Conservation (phyloP, 192 early-diverging fungal species). For the Backusella australiensis region DNA sequence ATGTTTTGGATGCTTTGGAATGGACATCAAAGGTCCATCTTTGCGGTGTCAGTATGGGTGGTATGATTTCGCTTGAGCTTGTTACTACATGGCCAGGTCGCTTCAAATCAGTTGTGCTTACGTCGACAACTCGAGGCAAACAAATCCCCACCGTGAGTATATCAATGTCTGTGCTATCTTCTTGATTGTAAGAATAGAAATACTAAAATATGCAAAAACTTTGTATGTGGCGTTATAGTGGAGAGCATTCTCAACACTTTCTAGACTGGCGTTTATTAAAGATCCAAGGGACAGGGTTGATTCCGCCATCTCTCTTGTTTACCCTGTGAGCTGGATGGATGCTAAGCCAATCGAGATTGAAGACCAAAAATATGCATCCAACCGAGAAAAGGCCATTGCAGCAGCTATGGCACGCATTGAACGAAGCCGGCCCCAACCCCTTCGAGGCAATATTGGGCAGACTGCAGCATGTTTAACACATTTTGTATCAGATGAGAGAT, state of each 20-base stretch:
- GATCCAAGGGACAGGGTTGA: constrained; percentile 27
- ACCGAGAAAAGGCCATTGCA: constrained; percentile 15
- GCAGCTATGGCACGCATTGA: background rate
- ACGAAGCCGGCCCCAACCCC: constrained; percentile 13
- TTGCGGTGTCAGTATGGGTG: constrained; percentile 79
- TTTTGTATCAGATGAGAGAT: constrained; percentile 31
- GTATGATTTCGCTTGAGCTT: constrained; percentile 81
- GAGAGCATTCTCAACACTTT: constrained; percentile 10
- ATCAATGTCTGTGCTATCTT: background rate
- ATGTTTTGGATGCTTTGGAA: constrained; percentile 64
- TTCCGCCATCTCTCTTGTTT: constrained; percentile 35
- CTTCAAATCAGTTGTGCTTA: constrained; percentile 57
- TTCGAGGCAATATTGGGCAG: constrained; percentile 37
- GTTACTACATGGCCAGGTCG: constrained; percentile 50
- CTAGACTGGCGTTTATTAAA: background rate
- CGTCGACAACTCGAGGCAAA: constrained; percentile 55
- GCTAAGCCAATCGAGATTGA: constrained; percentile 21
- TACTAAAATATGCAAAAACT: background rate
- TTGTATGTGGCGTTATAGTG: constrained; percentile 13
- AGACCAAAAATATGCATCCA: constrained; percentile 16
- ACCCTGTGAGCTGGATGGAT: constrained; percentile 39
- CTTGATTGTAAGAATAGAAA: background rate
- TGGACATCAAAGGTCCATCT: constrained; percentile 72
- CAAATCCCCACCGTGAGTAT: constrained; percentile 38
- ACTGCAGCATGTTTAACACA: constrained; percentile 33